A percentile compares a stretch with the other conserved stretches of the same genome.
phyloP scores from a whole-genome alignment of 257 asterid species.

The Solanum raphanifolium region DNA sequence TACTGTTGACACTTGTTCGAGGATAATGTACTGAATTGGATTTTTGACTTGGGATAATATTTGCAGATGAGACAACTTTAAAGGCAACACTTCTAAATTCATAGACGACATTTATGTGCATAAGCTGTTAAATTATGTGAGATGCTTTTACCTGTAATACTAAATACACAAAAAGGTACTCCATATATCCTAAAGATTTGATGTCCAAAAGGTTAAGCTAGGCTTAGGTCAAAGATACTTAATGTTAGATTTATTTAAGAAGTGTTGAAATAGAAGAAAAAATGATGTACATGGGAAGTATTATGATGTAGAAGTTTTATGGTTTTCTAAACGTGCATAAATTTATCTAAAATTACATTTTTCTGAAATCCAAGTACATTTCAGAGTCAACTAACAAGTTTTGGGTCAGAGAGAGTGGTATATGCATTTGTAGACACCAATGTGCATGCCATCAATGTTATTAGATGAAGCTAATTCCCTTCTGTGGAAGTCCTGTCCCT shows the following conservation, averaged over 20 bases:
- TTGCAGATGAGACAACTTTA: neutral
- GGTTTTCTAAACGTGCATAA: neutral
- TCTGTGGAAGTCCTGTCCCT: neutral
- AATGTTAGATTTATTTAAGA: neutral
- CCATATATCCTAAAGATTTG: neutral
- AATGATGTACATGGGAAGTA: neutral
- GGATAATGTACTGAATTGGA: neutral
- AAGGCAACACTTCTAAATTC: neutral
- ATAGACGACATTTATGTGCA: neutral
- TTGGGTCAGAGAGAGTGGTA: neutral
- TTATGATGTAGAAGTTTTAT: neutral
- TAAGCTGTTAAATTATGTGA: neutral
- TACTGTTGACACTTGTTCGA: neutral
- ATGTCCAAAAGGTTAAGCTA: neutral
- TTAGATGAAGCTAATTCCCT: neutral
- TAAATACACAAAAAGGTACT: neutral
- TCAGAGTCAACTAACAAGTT: neutral
- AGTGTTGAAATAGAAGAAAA: neutral
- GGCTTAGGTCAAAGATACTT: neutral
- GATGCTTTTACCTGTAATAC: neutral
- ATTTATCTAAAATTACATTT: neutral
- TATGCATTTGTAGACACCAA: neutral
- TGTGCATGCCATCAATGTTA: neutral
- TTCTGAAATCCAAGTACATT: neutral
- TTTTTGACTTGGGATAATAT: neutral